Evolutionary conservation across 176 grass and related monocot genomes (phyloP), one percentile per base, ranked within the genome.

Genomic region (Pontederia crassipes): DNA sequence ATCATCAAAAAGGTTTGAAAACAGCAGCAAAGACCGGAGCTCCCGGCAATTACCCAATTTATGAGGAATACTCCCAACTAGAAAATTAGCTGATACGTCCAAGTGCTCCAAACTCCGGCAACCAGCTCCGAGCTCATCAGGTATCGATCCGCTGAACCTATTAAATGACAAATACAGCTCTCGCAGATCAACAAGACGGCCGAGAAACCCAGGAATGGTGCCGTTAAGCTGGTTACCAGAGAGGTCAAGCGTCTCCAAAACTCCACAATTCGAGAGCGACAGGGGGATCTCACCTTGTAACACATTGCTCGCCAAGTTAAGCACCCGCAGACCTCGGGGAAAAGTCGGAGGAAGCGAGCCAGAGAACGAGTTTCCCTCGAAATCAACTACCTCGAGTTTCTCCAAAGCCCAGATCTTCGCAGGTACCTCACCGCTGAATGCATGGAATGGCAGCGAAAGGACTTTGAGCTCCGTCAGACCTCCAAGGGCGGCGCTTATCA

Each of bases 201-300:
- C 74, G 0, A 79, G 70, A 40, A 80, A 81, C 1, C 79, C 71
- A 46, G 85, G 74, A 46, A 95, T 54, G 62, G 85, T 83, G 60
- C 90, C 90, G 70, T 86, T 95, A 66, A 95, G 72, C 67, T 57
- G 35, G 74, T 95, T 95, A 54, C 73, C 73, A 57, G 90, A 67
- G 45, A 95, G 86, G 78, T 89, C 85, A 29, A 95, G 79, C 63
- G 79, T 77, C 74, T 74, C 72, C 16, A 88, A 73, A 28, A 46
- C 17, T 68, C 61, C 79, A 12, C 55, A 67, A 74, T 77, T 70
- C 57, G 77, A 63, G 55, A 95, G 68, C 9, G 69, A 63, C 46
- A 51, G 8, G 6, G 90, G 86, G 77, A 95, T 89, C 77, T 89
- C 85, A 27, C 85, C 85, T 62, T 71, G 72, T 54, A 88, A 60